Evolutionary conservation across 768 basidiomycete species (phyloP).

Genomic region (Tubosaeta sp.): DNA sequence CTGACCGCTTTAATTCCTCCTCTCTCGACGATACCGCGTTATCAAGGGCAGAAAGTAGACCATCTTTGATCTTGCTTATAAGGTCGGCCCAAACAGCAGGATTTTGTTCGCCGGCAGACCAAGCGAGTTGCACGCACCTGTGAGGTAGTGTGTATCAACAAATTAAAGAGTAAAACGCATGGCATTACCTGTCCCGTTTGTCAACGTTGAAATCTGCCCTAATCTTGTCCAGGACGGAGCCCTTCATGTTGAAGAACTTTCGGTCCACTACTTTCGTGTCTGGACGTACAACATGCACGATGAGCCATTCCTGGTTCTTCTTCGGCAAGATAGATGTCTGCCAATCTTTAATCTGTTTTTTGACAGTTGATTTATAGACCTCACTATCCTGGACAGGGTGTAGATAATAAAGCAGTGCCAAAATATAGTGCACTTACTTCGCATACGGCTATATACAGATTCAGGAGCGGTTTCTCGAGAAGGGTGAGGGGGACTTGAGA

Average conservation of each 20-base stretch:
- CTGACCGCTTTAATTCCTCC: constrained; percentile 87
- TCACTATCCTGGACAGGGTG: constrained; percentile 49
- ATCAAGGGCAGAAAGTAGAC: constrained; percentile 81
- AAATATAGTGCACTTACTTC: constrained; percentile 54
- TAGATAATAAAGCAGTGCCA: constrained; percentile 6
- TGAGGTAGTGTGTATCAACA: constrained; percentile 13
- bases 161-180: constrained; percentile 2
- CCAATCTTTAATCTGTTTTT: constrained; percentile 94
- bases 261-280: constrained; percentile 56
- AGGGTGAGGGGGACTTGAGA: constrained; percentile 75
- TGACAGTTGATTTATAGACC: constrained; percentile 69
- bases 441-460: constrained; percentile 82
- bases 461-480: constrained; percentile 82
- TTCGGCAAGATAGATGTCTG: constrained; percentile 56
- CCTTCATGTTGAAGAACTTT: constrained; percentile 80
- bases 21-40: constrained; percentile 70
- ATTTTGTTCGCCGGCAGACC: constrained; percentile 66
- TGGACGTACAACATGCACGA: constrained; percentile 78
- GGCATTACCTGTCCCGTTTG: constrained; percentile 67
- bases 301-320: constrained; percentile 91
- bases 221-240: constrained; percentile 84
- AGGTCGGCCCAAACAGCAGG: constrained; percentile 86
- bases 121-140: constrained; percentile 81
- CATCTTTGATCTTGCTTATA: constrained; percentile 85
- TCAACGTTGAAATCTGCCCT: constrained; percentile 88